phyloP scores from a whole-genome alignment of 257 asterid genomes.

The Capsicum rhomboideum region DNA sequence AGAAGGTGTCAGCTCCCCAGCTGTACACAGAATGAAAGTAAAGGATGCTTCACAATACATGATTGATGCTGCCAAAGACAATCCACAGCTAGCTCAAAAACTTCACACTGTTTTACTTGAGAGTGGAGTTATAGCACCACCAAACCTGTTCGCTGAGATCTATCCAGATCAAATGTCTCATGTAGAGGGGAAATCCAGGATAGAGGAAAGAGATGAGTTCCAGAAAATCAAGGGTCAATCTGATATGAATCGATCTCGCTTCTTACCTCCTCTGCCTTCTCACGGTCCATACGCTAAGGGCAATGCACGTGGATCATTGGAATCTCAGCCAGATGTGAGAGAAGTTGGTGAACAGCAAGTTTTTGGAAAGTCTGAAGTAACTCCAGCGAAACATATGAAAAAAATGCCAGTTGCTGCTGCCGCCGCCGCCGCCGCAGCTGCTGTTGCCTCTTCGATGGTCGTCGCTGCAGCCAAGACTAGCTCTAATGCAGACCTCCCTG shows the following conservation, averaged over 20 bases:
- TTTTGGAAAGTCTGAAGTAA: slow-evolving; percentile 33
- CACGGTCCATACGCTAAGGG: slow-evolving; percentile 37
- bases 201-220: slow-evolving; percentile 24
- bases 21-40: slow-evolving; percentile 71
- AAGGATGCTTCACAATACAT: slow-evolving; percentile 90
- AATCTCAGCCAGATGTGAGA: slow-evolving; percentile 26
- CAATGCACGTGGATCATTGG: slow-evolving; percentile 24
- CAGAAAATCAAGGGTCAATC: slow-evolving; percentile 19
- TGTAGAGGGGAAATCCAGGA: slow-evolving; percentile 28
- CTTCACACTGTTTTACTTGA: slow-evolving; percentile 87
- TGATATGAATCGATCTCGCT: slow-evolving; percentile 29
- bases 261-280: slow-evolving; percentile 77
- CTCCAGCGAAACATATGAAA: slow-evolving; percentile 29
- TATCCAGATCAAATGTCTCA: slow-evolving; percentile 37
- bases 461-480: slow-evolving; percentile 66
- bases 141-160: slow-evolving; percentile 70
- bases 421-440: slow-evolving; percentile 85
- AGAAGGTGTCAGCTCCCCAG: slow-evolving; percentile 93
- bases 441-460: slow-evolving; percentile 92
- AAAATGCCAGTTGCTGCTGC: slow-evolving; percentile 83
- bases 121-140: slow-evolving; percentile 97
- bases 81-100: slow-evolving; percentile 89
- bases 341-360: slow-evolving; percentile 25
- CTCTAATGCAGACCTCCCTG: slow-evolving; percentile 65
- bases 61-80: slow-evolving; percentile 96